Base-by-base conservation (phyloP, 2,329 filamentous ascomycete genomes). In the Pseudomassariella vexata region DNA sequence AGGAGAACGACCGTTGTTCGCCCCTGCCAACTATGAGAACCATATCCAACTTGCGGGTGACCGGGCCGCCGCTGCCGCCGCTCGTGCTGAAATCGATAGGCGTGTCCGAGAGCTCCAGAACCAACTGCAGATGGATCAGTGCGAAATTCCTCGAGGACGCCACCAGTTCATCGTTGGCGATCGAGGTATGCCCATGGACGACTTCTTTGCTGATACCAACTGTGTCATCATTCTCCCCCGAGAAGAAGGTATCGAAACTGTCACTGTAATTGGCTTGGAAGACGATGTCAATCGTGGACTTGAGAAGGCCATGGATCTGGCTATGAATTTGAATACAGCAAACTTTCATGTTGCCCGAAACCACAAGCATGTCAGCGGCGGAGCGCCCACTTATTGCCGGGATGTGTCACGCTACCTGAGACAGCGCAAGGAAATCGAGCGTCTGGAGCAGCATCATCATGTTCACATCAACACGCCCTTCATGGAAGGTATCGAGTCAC, bases 111-210 rank as follows among this genome's bases (percentile, higher is more conserved):
- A 90, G 51, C 73, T 98, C 15, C 79, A 82, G 45, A 76, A 77
- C 37, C 78, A 85, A 53, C 68, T 96, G 30, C 76, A 82, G 24
- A 67, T 92, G 29, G 79, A 92, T 46, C 82, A 94, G 57, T 67
- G 88, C 24, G 76, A 82, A 5, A 86, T 96, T 46, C 84, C 90
- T 57, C 82, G 82, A 40, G 87, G 86, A 29, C 80, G 87, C 31
- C 92, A 96, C 56, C 89, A 94, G 56, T 96, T 95, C 66, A 92
- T 98, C 52, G 80, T 95, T 41, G 90, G 90, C 31, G 80, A 90
- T 40, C 76, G 81, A 40, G 88, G 85, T 39, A 74, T 85, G 40
- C 79, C 85, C 12, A 69, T 86, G 20, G 79, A 95, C 36, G 79
- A 95, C 27, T 95, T 98, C 66, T 79, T 95, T 43, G 73, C 80